Conservation (phyloP, 768 basidiomycete genomes). For the Phaffia australis region DNA sequence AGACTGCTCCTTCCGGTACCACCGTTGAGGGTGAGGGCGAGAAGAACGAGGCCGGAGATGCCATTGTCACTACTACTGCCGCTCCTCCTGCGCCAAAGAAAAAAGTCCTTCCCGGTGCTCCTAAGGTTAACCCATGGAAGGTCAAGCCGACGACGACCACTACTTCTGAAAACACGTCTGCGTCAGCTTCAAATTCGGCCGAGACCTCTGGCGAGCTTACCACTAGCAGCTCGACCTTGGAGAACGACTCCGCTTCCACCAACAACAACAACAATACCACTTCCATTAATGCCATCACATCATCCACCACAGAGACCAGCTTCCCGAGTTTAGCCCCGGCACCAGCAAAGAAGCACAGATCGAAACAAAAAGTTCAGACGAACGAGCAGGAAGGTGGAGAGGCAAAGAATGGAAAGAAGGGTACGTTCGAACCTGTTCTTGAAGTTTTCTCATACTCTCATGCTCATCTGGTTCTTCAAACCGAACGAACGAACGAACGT, state of each 20-base stretch:
- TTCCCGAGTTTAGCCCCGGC: neutral
- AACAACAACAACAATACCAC: conserved; percentile 7
- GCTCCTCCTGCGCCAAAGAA: conserved; percentile 18
- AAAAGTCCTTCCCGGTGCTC: neutral
- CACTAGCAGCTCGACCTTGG: neutral
- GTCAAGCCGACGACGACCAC: conserved; percentile 4
- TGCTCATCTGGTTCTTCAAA: too few species aligned
- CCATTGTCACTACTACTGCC: too few species aligned
- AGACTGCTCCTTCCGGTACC: neutral
- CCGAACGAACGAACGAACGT: too few species aligned
- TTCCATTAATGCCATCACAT: neutral
- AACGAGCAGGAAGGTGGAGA: too few species aligned
- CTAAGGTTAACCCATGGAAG: conserved; percentile 24
- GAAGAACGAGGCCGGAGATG: neutral
- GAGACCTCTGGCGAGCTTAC: neutral
- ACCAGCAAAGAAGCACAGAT: too few species aligned
- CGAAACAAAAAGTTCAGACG: too few species aligned
- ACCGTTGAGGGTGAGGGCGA: neutral
- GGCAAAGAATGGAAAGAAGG: too few species aligned
- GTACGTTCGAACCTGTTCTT: too few species aligned
- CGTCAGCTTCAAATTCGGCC: neutral
- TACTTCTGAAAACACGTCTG: neutral
- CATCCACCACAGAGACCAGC: conserved; percentile 3
- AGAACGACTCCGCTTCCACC: neutral
- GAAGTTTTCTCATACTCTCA: neutral